Conservation (phyloP, 768 basidiomycete species). For the Vishniacozyma victoriae region DNA sequence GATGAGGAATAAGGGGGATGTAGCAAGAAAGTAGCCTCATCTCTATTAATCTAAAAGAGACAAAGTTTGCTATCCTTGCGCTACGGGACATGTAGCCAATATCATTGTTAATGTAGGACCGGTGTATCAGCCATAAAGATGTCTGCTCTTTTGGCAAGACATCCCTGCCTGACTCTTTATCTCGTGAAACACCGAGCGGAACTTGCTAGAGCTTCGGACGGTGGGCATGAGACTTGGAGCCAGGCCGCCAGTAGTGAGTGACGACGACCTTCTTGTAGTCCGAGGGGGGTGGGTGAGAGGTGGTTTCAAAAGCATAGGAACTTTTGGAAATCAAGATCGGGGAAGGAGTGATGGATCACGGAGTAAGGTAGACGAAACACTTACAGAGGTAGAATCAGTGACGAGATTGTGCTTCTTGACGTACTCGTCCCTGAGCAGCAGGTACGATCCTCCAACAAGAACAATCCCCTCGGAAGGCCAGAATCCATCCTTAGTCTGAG, state of each 20-base stretch:
- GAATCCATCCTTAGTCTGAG: conserved; percentile 61
- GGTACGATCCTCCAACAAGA: conserved; percentile 83
- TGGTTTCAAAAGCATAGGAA: background rate
- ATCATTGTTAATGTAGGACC: conserved; percentile 64
- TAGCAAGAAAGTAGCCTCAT: conserved; percentile 71
- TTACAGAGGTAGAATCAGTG: conserved; percentile 55
- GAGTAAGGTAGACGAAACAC: conserved; percentile 43
- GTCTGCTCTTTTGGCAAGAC: conserved; percentile 3
- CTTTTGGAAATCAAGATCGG: background rate
- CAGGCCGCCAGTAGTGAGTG: conserved; percentile 64
- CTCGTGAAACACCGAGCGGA: conserved; percentile 44
- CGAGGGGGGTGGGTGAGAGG: conserved; percentile 41
- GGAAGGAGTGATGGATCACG: background rate
- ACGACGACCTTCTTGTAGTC: conserved; percentile 93
- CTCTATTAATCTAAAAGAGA: conserved; percentile 61
- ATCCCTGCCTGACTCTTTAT: conserved; percentile 12
- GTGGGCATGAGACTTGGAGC: conserved; percentile 32
- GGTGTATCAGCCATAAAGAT: conserved; percentile 87
- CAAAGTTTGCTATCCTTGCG: conserved; percentile 73
- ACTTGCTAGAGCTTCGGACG: conserved; percentile 60
- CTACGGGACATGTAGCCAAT: conserved; percentile 47
- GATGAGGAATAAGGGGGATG: too few relatives aligned
- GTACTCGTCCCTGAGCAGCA: conserved; percentile 65
- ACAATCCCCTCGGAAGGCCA: conserved; percentile 70
- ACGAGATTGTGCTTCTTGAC: conserved; percentile 54